Base-by-base conservation (phyloP, 768 basidiomycete genomes). In the Tricholoma bakamatsutake region DNA sequence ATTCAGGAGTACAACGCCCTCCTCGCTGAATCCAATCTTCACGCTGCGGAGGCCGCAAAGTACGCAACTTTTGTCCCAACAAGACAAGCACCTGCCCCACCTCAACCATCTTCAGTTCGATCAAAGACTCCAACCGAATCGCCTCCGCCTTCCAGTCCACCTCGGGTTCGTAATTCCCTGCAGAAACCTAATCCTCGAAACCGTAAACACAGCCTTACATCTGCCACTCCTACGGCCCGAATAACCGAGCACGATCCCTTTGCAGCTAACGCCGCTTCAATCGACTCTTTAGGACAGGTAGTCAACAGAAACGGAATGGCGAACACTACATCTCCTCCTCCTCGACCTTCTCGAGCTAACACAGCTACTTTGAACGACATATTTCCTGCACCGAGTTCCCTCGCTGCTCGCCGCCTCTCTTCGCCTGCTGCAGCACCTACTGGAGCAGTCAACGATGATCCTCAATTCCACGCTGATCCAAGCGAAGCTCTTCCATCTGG, bases 271-370 rank as follows among this genome's bases (percentile, higher is more conserved):
- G 47, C 69, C 46, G 47, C 54, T 59, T 69, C 64, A 64, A 65
- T 62, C 62, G 66, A 63, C 52, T 24, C 53, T 17, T 62, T 70
- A 63, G 50, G 64, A 57, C 65, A 68, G 37, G 61, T 57, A 46
- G 64, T 66, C 61, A 62, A 56, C 64, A 65, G 57, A 54, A 71
- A 63, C 64, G 69, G 64, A 58, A 71, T 72, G 67, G 67, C 68
- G 52, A 66, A 75, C 58, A 67, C 72, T 47, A 65, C 78, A 2
- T 71, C 82, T 0, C 83, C 89, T 1, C 90, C 90, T 8, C 84
- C 87, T 1, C 81, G 91, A 43, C 91, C 91, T 0, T 90, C 89
- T 46, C 81, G 91, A 55, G 87, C 87, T 57, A 93, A 93, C 69
- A 93, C 91, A 4, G 87, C 85, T 33, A 91, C 78, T 53, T 77